Evolutionary conservation across 495 filamentous ascomycete genomes (phyloP).

Genomic region (Cairneyella variabilis): DNA sequence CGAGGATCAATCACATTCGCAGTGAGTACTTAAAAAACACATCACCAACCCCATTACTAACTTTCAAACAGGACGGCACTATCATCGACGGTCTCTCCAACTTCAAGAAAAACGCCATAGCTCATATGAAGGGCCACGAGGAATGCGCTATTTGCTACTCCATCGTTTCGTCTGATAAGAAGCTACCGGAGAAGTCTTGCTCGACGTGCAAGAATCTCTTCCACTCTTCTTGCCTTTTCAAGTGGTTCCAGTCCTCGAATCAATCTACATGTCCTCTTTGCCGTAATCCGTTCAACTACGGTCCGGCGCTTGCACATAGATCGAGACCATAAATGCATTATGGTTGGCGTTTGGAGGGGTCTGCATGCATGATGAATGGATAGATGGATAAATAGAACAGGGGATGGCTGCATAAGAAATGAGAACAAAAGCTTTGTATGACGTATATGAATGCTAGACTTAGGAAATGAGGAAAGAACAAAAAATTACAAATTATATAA

Average conservation of each 20-base stretch:
- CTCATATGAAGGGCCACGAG: slow-evolving; percentile 84
- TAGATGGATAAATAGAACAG: too few species aligned
- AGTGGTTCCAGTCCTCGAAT: slow-evolving; percentile 94
- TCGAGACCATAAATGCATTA: too few species aligned
- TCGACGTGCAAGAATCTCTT: slow-evolving; percentile 92
- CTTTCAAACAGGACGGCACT: slow-evolving; percentile 57
- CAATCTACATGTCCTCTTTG: slow-evolving; percentile 87
- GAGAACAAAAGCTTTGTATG: too few species aligned
- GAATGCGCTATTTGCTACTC: slow-evolving; percentile 98
- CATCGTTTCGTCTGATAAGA: slow-evolving; percentile 81
- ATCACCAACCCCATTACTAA: background rate
- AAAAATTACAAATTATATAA: too few species aligned
- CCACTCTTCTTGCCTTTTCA: slow-evolving; percentile 83
- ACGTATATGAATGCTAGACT: too few species aligned
- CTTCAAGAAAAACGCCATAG: slow-evolving; percentile 79
- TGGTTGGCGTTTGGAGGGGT: too few species aligned
- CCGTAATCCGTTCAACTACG: slow-evolving; percentile 51
- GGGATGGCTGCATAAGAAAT: too few species aligned
- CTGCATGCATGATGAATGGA: too few species aligned
- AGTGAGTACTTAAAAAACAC: slow-evolving; percentile 32
- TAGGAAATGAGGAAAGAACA: too few species aligned
- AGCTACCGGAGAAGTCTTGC: slow-evolving; percentile 86
- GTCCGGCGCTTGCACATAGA: background rate
- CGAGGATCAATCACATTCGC: slow-evolving; percentile 91
- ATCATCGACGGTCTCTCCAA: slow-evolving; percentile 80